A percentile compares a stretch with the other conserved stretches of the same genome.
Evolutionary conservation across 108 stramenopile species (phyloP).

Genomic region (Cyclostephanos invisitatus): DNA sequence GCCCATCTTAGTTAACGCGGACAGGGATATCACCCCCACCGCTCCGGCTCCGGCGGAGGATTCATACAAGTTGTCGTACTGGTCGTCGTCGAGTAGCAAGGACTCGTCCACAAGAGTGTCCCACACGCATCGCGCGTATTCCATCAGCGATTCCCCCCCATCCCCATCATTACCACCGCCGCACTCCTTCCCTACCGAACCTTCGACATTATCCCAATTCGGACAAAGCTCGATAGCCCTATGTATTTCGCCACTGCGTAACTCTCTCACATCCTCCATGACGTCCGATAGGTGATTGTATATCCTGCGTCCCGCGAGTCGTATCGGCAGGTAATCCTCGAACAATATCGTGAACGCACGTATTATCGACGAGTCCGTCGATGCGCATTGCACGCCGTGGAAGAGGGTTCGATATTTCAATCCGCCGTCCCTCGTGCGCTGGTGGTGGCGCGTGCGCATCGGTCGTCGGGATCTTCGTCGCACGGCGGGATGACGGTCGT

Average conservation of each 20-base stretch:
- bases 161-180: neutral
- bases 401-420: conserved; percentile 57
- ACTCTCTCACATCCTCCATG: conserved; percentile 53
- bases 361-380: conserved; percentile 64
- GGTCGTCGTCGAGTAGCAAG: conserved; percentile 21
- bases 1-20: conserved; percentile 21
- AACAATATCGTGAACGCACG: conserved; percentile 80
- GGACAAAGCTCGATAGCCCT: conserved; percentile 42
- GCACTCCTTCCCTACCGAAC: neutral
- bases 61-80: neutral
- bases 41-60: too few species aligned
- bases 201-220: conserved; percentile 17
- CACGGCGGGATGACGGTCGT: conserved; percentile 5
- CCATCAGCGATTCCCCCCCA: conserved; percentile 5
- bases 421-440: conserved; percentile 34
- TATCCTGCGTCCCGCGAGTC: conserved; percentile 75
- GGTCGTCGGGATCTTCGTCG: neutral
- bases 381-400: conserved; percentile 68
- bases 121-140: conserved; percentile 34
- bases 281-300: conserved; percentile 49
- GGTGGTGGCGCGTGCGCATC: conserved; percentile 8
- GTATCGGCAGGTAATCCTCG: conserved; percentile 74
- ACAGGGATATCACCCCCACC: conserved; percentile 34
- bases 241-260: conserved; percentile 35
- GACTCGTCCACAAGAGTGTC: conserved; percentile 33